A percentile compares a stretch with the other conserved stretches of the same genome.
phyloP scores from a whole-genome alignment of 225 moss, liverwort and hornwort species.

The Rhytidiadelphus loreus region DNA sequence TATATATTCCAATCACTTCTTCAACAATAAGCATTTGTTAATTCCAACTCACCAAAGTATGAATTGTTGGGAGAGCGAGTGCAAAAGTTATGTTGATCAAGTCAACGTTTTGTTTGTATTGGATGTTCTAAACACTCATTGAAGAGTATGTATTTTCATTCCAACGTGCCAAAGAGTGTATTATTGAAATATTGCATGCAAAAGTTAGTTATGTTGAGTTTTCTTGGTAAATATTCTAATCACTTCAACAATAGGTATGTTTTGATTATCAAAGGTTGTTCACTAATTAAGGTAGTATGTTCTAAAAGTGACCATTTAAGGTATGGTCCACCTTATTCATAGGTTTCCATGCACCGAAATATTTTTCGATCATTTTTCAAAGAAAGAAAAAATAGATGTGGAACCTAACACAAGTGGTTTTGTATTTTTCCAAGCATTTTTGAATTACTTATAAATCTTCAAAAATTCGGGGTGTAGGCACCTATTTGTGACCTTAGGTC shows the following conservation, averaged over 20 bases:
- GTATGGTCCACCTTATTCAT: too few relatives aligned
- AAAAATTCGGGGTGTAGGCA: too few relatives aligned
- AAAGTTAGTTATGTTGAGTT: not conserved
- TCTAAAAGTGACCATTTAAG: too few relatives aligned
- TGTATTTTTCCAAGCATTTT: too few relatives aligned
- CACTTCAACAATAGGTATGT: not conserved
- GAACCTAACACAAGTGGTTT: too few relatives aligned
- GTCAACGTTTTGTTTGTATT: rapidly evolving
- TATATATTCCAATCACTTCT: not conserved
- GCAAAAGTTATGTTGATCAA: not conserved
- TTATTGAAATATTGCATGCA: not conserved
- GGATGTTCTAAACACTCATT: not conserved
- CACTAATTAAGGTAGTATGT: not conserved
- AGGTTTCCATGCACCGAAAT: too few relatives aligned
- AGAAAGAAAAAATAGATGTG: too few relatives aligned
- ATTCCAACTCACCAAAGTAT: not conserved
- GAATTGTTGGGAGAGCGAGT: rapidly evolving
- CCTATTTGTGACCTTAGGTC: too few relatives aligned
- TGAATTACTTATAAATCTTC: too few relatives aligned
- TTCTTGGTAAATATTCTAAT: not conserved
- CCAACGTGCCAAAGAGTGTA: not conserved
- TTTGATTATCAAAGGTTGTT: not conserved
- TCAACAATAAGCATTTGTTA: not conserved
- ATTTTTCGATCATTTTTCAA: too few relatives aligned
- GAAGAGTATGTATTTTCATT: not conserved